Percentiles rank a stretch among this genome's conserved stretches.
Evolutionary conservation across 2,329 filamentous ascomycete genomes (phyloP).

Genomic region (Pseudogymnoascus sp.): DNA sequence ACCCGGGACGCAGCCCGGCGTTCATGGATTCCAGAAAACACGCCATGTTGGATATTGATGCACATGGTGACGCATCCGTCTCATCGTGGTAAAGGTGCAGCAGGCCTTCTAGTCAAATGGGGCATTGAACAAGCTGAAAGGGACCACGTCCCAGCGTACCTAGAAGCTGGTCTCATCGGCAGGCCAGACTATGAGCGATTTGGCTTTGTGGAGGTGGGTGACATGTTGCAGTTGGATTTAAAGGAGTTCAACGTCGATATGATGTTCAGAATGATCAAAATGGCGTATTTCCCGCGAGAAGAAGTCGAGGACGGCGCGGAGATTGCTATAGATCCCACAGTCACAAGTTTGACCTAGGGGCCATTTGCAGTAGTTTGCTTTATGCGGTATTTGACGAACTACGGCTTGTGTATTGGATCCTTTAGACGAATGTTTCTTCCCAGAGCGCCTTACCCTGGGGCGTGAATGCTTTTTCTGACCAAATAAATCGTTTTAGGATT

Average conservation of each 20-base stretch:
- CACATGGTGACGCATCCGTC: no score
- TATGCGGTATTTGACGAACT: background rate
- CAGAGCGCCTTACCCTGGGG: conserved; percentile 27
- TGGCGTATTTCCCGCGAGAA: background rate
- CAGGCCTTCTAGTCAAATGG: no score
- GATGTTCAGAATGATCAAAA: background rate
- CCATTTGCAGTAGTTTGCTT: background rate
- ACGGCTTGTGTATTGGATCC: background rate
- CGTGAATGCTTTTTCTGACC: conserved; percentile 32
- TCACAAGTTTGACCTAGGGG: background rate
- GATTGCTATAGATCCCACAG: background rate
- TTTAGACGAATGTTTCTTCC: conserved; percentile 20
- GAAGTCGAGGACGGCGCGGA: background rate
- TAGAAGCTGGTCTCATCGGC: no score
- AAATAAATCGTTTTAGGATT: conserved; percentile 31
- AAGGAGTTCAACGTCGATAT: background rate
- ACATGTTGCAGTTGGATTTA: no score
- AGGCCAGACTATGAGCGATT: no score
- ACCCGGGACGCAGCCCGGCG: no score
- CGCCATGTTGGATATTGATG: no score
- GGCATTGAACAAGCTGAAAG: no score
- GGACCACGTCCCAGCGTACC: no score
- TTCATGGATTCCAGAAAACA: no score
- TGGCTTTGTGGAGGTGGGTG: no score
- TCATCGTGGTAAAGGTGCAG: no score